These are phyloP conservation scores for Beauveria brongniartii DNA, from an alignment of 2,329 filamentous ascomycete genomes.

Conservation along the genomic window DNA sequence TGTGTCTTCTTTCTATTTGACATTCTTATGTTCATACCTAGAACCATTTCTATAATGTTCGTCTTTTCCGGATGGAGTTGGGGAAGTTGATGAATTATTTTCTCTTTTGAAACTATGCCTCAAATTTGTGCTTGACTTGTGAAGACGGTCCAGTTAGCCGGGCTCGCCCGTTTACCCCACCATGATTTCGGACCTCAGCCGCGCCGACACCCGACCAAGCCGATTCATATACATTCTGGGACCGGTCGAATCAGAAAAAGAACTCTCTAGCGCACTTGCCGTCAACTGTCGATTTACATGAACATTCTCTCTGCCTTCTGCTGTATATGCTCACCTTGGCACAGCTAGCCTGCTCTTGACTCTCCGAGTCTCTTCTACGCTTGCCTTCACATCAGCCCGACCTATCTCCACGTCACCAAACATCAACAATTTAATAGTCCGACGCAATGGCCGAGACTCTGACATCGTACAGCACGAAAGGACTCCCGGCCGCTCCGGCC, in stretches of 20 bases:
- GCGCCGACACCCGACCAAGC: background rate
- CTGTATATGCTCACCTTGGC: background rate
- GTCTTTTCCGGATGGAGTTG: background rate
- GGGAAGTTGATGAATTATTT: background rate
- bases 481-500: slow-evolving; percentile 30
- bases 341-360: background rate
- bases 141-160: background rate
- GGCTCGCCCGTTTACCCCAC: background rate
- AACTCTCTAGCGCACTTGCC: background rate
- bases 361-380: background rate
- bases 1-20: slow-evolving; percentile 2
- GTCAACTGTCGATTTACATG: background rate
- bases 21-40: slow-evolving; percentile 13
- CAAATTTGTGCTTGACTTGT: background rate
- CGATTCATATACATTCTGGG: background rate
- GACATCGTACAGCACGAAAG: slow-evolving; percentile 22
- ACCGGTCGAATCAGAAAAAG: background rate
- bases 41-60: slow-evolving; percentile 7
- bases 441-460: background rate
- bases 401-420: background rate
- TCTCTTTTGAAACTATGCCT: too few species aligned
- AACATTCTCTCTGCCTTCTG: too few species aligned
- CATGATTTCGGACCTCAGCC: background rate
- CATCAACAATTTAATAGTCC: background rate
- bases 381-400: background rate